Conservation (phyloP, 2,329 filamentous ascomycete genomes). For the Cryphonectria parasitica region DNA sequence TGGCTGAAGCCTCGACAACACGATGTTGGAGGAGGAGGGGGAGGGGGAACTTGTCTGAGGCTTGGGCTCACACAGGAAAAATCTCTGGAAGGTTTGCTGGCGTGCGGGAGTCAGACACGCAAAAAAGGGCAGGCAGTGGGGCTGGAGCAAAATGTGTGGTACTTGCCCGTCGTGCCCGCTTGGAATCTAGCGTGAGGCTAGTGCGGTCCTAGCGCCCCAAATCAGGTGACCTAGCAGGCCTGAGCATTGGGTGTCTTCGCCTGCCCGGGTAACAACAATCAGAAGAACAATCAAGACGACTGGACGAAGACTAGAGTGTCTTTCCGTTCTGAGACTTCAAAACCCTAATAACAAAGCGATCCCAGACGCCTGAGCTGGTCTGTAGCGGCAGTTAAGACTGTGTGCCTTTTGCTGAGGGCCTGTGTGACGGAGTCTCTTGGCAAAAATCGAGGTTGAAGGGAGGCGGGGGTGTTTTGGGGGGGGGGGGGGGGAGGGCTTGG, state of each 20-base stretch:
- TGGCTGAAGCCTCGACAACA: slow-evolving; percentile 8
- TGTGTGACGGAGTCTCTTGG: not conserved
- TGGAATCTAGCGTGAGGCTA: slow-evolving; percentile 7
- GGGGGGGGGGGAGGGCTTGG: not conserved
- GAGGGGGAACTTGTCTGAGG: not conserved
- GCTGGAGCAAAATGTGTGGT: slow-evolving; percentile 15
- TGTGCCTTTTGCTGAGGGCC: not conserved
- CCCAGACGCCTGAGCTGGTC: not conserved
- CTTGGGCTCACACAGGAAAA: slow-evolving; percentile 13
- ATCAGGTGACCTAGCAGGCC: slow-evolving; percentile 13
- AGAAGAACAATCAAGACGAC: not conserved
- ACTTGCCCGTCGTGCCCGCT: not conserved
- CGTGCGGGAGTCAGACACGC: slow-evolving; percentile 6
- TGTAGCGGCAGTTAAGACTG: not conserved
- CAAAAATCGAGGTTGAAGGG: not conserved
- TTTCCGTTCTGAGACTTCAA: not conserved
- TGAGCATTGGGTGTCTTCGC: not conserved
- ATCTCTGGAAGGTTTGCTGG: slow-evolving; percentile 9
- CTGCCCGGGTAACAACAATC: not conserved
- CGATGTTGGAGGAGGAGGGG: not conserved
- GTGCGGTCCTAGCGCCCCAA: slow-evolving; percentile 6
- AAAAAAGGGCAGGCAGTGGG: slow-evolving; percentile 16
- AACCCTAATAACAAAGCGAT: not conserved
- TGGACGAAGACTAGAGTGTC: not conserved
- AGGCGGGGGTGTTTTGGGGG: no score